A percentile compares a stretch with the other conserved stretches of the same genome.
These are phyloP conservation scores for Lentinula raphanica DNA, from an alignment of 768 basidiomycete genomes.

Conservation along the genomic window DNA sequence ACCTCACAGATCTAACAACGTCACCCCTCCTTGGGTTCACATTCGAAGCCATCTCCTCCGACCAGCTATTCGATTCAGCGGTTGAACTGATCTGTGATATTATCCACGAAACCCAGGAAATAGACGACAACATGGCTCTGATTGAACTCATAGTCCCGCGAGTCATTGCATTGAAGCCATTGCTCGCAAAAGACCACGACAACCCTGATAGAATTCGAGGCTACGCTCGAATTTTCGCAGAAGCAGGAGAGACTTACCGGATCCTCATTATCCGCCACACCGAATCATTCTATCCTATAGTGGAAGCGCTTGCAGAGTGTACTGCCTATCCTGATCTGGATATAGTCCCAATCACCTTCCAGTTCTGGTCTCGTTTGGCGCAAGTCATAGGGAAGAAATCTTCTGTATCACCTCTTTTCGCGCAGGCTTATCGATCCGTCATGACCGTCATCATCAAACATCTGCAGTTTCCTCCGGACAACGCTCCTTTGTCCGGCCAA, in stretches of 20 bases:
- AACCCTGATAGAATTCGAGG: conserved; percentile 89
- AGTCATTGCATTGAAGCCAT: conserved; percentile 68
- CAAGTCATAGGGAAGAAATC: conserved; percentile 77
- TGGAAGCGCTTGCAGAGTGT: conserved; percentile 91
- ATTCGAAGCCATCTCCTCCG: conserved; percentile 79
- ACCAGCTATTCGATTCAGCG: conserved; percentile 88
- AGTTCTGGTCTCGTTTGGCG: conserved; percentile 98
- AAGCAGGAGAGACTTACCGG: conserved; percentile 96
- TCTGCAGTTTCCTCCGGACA: conserved; percentile 84
- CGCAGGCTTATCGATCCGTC: conserved; percentile 78
- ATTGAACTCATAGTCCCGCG: conserved; percentile 86
- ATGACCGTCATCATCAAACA: conserved; percentile 85
- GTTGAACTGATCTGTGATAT: conserved; percentile 91
- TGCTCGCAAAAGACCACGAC: conserved; percentile 54
- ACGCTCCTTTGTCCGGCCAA: conserved; percentile 59
- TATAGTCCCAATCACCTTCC: conserved; percentile 95
- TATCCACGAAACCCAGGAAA: conserved; percentile 97
- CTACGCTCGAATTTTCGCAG: conserved; percentile 87
- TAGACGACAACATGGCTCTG: conserved; percentile 87
- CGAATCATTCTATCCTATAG: conserved; percentile 90
- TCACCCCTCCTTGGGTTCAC: conserved; percentile 77
- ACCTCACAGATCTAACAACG: conserved; percentile 54
- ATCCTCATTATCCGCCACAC: conserved; percentile 83
- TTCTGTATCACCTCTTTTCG: conserved; percentile 67
- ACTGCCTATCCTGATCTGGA: conserved; percentile 92